A percentile compares a stretch with the other conserved stretches of the same genome.
These are phyloP conservation scores for Citrullus colocynthis DNA, from an alignment of 306 rosid species.

Conservation along the genomic window DNA sequence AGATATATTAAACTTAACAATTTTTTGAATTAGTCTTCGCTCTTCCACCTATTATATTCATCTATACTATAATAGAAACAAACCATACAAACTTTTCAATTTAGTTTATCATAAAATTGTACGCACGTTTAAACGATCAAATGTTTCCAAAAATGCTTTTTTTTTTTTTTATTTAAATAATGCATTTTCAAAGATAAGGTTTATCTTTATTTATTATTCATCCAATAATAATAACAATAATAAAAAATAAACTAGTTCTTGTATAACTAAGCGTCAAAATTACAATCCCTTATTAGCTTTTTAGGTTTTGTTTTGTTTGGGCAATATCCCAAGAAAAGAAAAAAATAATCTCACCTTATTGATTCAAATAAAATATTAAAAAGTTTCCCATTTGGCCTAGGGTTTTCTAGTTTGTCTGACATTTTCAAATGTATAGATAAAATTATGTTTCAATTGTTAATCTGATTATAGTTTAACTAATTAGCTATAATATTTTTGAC, in stretches of 20 bases:
- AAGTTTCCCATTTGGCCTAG: too few species aligned
- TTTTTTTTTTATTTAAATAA: not conserved
- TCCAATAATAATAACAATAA: not conserved
- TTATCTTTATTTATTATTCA: too few species aligned
- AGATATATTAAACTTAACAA: not conserved
- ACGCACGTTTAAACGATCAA: not conserved
- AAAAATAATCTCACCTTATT: too few species aligned
- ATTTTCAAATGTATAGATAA: too few species aligned
- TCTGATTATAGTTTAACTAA: too few species aligned
- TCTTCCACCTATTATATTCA: not conserved
- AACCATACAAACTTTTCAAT: not conserved
- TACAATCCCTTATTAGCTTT: not conserved
- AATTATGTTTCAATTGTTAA: too few species aligned
- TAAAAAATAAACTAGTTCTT: not conserved
- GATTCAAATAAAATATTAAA: too few species aligned
- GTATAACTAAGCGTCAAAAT: not conserved
- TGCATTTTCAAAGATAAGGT: not conserved
- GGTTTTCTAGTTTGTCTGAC: too few species aligned
- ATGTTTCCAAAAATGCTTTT: not conserved
- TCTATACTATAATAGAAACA: not conserved
- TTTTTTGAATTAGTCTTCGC: not conserved
- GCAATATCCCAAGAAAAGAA: too few species aligned
- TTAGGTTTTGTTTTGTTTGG: not conserved
- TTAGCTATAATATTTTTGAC: too few species aligned
- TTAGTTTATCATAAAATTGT: not conserved